Conservation (phyloP, 2,329 filamentous ascomycete species). For the Botrytis porri region DNA sequence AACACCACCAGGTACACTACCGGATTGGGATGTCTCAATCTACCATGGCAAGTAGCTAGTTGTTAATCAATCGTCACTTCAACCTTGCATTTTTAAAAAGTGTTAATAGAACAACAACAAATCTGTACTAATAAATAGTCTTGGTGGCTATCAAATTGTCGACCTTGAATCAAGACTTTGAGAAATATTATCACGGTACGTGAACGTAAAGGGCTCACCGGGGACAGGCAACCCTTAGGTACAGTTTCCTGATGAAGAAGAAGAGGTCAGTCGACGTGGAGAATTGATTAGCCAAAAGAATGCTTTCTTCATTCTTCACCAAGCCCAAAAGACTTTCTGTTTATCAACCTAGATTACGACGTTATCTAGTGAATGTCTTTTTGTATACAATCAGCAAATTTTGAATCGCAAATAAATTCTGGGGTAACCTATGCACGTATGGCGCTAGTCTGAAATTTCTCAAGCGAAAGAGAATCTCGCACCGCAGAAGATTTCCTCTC, state of each 20-base stretch:
- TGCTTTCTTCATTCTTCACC: neutral
- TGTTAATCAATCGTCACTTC: neutral
- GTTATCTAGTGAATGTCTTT: neutral
- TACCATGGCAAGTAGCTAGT: neutral
- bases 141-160: neutral
- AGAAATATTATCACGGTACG: neutral
- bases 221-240: neutral
- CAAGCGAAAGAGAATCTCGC: conserved; percentile 17
- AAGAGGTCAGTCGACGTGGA: neutral
- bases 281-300: neutral
- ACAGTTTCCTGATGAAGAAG: neutral
- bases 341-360: neutral
- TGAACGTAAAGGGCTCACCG: neutral
- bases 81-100: neutral
- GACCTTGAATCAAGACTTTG: neutral
- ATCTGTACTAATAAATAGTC: neutral
- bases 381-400: neutral
- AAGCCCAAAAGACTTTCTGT: neutral
- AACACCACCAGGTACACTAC: conserved; percentile 4
- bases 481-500: conserved; percentile 13
- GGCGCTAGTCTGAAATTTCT: conserved; percentile 13
- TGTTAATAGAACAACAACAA: neutral
- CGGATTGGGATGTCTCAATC: neutral
- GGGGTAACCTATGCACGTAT: neutral
- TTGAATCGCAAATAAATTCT: neutral